Base-by-base conservation (phyloP, 2,329 filamentous ascomycete genomes). In the Pestalotiopsis sp. region DNA sequence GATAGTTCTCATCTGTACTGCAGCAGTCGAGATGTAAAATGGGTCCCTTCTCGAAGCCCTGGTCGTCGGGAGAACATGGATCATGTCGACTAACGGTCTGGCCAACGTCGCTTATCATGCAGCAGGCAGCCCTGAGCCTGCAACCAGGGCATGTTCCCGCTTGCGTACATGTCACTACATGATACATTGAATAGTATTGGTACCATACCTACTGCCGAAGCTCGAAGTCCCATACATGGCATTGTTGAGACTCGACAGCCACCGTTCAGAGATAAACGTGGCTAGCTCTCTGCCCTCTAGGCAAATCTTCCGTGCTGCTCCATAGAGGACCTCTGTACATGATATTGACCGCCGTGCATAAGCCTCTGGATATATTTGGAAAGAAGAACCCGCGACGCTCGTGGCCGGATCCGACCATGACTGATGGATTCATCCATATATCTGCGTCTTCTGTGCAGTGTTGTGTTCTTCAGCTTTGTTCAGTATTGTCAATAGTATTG, bases 61-160 rank as follows among this genome's bases (percentile, higher is more conserved):
- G 57, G 57, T 59, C 57, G 57, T 23, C 20, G 27, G 25, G 57
- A 59, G 23, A 36, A 27, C 57, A 20, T 36, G 27, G 23, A 59
- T 17, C 45, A 52, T 20, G 17, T 59, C 27, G 14, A 9, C 23
- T 6, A 27, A 12, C 20, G 57, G 57, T 36, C 57, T 59, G 57
- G 57, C 57, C 57, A 59, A 59, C 11, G 23, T 59, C 57, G 57
- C 57, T 59, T 59, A 59, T 59, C 57, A 27, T 27, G 57, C 57
- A 36, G 27, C 57, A 13, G 25, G 13, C 57, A 27, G 23, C 31
- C 31, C 31, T 36, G 31, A 36, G 57, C 11, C 14, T 59, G 57
- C 14, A 27, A 23, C 31, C 57, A 59, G 57, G 23, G 57, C 7
- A 23, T 45, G 41, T 45, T 45, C 17, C 57, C 57, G 17, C 57